A percentile compares a stretch with the other conserved stretches of the same genome.
Conservation (phyloP, 257 asterid genomes). For the Thymus quinquecostatus region DNA sequence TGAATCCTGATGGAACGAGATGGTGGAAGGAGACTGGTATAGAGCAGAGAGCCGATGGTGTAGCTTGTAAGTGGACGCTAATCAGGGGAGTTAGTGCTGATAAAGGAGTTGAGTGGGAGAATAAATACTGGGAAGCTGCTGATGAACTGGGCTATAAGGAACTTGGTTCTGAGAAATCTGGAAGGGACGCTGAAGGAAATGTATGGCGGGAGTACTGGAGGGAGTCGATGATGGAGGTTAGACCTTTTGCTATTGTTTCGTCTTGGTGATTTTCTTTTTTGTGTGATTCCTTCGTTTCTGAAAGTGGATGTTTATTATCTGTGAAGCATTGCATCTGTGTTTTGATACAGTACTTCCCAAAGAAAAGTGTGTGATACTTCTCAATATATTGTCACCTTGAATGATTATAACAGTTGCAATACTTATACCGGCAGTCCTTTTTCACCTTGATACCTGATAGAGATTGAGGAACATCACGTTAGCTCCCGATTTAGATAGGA, state of each 20-base stretch:
- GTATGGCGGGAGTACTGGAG: constrained; percentile 97
- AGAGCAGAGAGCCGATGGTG: constrained; percentile 86
- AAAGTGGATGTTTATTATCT: not conserved
- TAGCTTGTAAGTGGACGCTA: constrained; percentile 84
- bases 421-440: not conserved
- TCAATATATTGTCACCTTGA: too few relatives aligned
- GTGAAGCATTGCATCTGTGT: not conserved
- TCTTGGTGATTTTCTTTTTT: not conserved
- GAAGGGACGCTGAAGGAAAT: constrained; percentile 88
- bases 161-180: constrained; percentile 98
- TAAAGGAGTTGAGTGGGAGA: constrained; percentile 83
- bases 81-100: constrained; percentile 80
- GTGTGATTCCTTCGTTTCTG: not conserved
- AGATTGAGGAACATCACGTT: not conserved
- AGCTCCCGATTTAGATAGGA: not conserved
- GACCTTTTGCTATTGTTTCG: not conserved
- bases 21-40: constrained; percentile 97
- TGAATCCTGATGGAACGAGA: constrained; percentile 71
- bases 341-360: not conserved
- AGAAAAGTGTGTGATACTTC: not conserved
- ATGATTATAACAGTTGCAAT: not conserved
- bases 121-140: constrained; percentile 98
- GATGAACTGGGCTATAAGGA: constrained; percentile 88
- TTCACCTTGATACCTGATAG: not conserved
- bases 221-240: constrained; percentile 86